phyloP scores from a whole-genome alignment of 768 basidiomycete species.

The Russula sp. region DNA sequence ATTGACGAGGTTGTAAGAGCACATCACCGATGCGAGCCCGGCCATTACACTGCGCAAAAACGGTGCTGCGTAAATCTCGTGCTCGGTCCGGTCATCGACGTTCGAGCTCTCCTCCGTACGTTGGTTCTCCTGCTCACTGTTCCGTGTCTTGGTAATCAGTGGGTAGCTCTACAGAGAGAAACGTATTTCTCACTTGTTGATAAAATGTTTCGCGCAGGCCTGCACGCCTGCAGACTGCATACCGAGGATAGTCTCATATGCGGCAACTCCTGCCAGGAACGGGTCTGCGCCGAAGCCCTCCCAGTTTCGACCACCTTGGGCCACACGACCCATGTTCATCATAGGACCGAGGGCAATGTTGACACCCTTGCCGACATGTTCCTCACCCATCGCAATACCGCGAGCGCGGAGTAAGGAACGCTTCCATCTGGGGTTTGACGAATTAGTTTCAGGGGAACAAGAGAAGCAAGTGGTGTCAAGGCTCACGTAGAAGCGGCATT shows the following conservation, averaged over 20 bases:
- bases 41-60: constrained; percentile 68
- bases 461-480: not conserved
- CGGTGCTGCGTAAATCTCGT: constrained; percentile 66
- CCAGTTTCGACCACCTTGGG: constrained; percentile 84
- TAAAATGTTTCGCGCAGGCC: constrained; percentile 79
- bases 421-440: constrained; percentile 47
- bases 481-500: constrained; percentile 75
- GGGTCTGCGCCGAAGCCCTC: constrained; percentile 95
- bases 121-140: constrained; percentile 62
- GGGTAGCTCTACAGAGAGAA: not conserved
- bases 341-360: constrained; percentile 72
- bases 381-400: constrained; percentile 71
- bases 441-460: not conserved
- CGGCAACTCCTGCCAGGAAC: constrained; percentile 69
- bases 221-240: constrained; percentile 75
- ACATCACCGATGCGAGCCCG: constrained; percentile 68
- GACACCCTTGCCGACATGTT: constrained; percentile 79
- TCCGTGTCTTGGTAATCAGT: not conserved
- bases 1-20: constrained; percentile 66
- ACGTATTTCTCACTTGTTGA: constrained; percentile 54
- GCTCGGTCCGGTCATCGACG: constrained; percentile 73
- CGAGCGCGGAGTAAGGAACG: constrained; percentile 69
- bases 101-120: constrained; percentile 52
- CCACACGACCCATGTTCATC: constrained; percentile 82
- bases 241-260: constrained; percentile 77